A percentile compares a stretch with the other conserved stretches of the same genome.
phyloP scores from a whole-genome alignment of 164 flowering plant genomes.

The Annona squamosa region DNA sequence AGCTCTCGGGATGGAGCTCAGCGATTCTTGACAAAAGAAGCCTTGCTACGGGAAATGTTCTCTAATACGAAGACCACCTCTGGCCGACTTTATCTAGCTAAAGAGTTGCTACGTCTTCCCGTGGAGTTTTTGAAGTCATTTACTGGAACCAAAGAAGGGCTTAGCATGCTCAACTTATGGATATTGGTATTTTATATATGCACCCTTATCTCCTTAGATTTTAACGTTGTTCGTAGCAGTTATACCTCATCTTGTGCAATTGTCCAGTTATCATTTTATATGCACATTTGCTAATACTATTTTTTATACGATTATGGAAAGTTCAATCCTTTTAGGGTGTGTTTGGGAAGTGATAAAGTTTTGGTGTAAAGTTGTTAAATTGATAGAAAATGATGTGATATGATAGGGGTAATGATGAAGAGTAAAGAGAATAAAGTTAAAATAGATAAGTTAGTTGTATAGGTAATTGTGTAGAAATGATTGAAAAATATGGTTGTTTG shows the following conservation, averaged over 20 bases:
- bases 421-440: too few species aligned
- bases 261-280: neutral
- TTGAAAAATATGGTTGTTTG: too few species aligned
- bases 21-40: conserved; percentile 43
- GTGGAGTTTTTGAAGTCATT: conserved; percentile 66
- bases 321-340: too few species aligned
- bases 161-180: conserved; percentile 81
- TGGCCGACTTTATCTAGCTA: conserved; percentile 81
- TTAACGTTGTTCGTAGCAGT: neutral
- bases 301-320: too few species aligned
- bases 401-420: too few species aligned
- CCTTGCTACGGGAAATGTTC: conserved; percentile 72
- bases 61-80: conserved; percentile 69
- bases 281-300: neutral
- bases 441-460: too few species aligned
- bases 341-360: too few species aligned
- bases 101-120: conserved; percentile 74
- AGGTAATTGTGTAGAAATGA: too few species aligned
- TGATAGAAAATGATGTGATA: too few species aligned
- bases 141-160: conserved; percentile 90
- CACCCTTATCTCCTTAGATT: neutral
- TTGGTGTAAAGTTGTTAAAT: too few species aligned
- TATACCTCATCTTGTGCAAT: neutral
- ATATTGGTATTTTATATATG: conserved; percentile 53
- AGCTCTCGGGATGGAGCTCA: conserved; percentile 49